Base-by-base conservation (phyloP, 2,329 filamentous ascomycete species). In the Aureobasidium vineae region DNA sequence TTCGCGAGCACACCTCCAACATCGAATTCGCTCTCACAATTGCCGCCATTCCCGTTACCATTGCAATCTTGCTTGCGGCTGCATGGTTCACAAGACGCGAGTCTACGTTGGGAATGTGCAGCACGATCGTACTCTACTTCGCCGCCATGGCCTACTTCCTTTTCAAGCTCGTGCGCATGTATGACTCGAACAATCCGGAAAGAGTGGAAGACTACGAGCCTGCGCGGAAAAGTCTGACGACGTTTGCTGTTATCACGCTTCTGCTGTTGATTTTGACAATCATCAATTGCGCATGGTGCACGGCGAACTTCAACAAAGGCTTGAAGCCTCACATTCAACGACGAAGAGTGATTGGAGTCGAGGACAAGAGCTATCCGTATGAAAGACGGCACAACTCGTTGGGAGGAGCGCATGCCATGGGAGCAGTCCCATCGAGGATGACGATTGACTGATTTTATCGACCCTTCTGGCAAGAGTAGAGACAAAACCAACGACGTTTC, bases 161-260 rank as follows among this genome's bases (percentile, higher is more conserved):
- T 75, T 99, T 97, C 86, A 99, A 99, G 84, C 87, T 99, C 65
- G 90, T 95, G 68, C 91, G 95, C 76, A 99, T 99, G 87, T 99
- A 96, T 79, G 87, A 85, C 13, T 85, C 86, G 71, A 76, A 75
- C 61, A 23, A 67, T 41, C 60, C 63, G 21, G 63, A 61, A n/a
- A 77, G 79, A 43, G 72, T 75, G 52, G 66, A 72, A 2, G 83
- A 86, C 70, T 99, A 98, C 80, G 76, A 83, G 61, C 89, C 94
- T 5, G 94, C 95, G 43, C 86, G 89, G 69, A 90, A 90, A 74
- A 94, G 90, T 19, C 83, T 99, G 74, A 97, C 94, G 5, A 91
- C 92, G 68, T 99, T 99, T 74, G 94, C 95, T 61, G 88, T 97
- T 69, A 89, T 99, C 73, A 97, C 95, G 47, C 91, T 99, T 67